Evolutionary conservation across 2,329 filamentous ascomycete species (phyloP).

Genomic region (Cucurbitaria berberidis): DNA sequence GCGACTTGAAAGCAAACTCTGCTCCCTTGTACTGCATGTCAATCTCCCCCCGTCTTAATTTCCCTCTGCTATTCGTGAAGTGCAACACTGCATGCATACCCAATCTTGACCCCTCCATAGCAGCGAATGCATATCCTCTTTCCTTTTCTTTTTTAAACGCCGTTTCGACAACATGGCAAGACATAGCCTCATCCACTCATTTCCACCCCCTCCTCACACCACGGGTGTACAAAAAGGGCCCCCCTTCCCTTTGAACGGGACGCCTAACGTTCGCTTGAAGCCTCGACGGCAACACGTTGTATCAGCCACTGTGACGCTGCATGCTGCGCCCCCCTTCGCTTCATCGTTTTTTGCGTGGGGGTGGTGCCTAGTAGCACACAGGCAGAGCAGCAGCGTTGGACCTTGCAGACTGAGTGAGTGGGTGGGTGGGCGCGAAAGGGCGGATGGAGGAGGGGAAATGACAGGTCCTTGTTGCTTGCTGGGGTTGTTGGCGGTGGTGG

Average conservation of each 20-base stretch:
- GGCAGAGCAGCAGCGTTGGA: background rate
- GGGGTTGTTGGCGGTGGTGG: no score
- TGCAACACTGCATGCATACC: no score
- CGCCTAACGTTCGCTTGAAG: constrained; percentile 1
- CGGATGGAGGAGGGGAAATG: constrained; percentile 7
- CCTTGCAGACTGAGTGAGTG: no score
- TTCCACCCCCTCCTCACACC: background rate
- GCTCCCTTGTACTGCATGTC: background rate
- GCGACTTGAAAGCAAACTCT: background rate
- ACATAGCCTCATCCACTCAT: no score
- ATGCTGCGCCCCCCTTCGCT: background rate
- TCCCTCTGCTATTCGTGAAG: no score
- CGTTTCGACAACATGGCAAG: no score
- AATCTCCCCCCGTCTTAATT: no score
- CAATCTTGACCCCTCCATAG: no score
- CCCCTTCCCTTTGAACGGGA: background rate
- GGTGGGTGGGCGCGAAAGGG: constrained; percentile 7
- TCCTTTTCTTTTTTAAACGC: no score
- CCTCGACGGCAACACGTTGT: background rate
- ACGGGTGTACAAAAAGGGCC: background rate
- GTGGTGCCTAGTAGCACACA: background rate
- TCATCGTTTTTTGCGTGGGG: background rate
- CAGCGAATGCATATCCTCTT: no score
- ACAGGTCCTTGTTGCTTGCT: background rate
- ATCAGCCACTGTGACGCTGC: constrained; percentile 5